A percentile compares a stretch with the other conserved stretches of the same genome.
Evolutionary conservation across 2,329 filamentous ascomycete genomes (phyloP).

Genomic region (Stagonosporopsis tanaceti): DNA sequence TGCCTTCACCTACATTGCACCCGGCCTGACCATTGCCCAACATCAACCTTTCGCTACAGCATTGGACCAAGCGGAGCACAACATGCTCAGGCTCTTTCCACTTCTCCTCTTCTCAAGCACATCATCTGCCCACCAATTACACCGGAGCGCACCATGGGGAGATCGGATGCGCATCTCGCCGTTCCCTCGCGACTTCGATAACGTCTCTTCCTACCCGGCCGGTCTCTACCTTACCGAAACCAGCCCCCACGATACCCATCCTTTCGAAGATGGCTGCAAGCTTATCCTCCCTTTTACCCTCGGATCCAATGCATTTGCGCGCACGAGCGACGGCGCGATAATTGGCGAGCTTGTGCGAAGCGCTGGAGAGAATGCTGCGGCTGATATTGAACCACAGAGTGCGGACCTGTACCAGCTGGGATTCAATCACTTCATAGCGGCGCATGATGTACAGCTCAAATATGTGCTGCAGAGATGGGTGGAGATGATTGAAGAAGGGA

Average conservation of each 20-base stretch:
- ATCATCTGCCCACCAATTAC: constrained; percentile 11
- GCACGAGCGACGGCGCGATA: constrained; percentile 25
- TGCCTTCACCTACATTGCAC: not conserved
- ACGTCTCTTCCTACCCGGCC: constrained; percentile 17
- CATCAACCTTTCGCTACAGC: not conserved
- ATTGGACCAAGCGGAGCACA: constrained; percentile 2
- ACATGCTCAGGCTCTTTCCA: constrained; percentile 8
- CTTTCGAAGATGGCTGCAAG: constrained; percentile 21
- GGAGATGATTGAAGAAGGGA: constrained; percentile 30
- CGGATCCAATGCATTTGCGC: constrained; percentile 24
- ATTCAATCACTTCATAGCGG: constrained; percentile 24
- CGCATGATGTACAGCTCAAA: constrained; percentile 16
- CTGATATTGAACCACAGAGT: constrained; percentile 8
- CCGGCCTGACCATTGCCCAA: not conserved
- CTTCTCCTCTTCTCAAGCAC: constrained; percentile 21
- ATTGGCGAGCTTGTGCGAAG: constrained; percentile 21
- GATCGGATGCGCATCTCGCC: constrained; percentile 9
- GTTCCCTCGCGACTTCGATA: constrained; percentile 5
- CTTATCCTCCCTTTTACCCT: constrained; percentile 30
- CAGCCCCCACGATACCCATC: constrained; percentile 4
- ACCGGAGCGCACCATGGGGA: constrained; percentile 5
- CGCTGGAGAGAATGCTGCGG: constrained; percentile 4
- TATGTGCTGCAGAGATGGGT: constrained; percentile 22
- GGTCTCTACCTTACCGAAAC: constrained; percentile 27
- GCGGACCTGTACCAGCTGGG: constrained; percentile 25